Evolutionary conservation across 345 rosid genomes (phyloP).

Genomic region (Eucalyptus cloeziana): DNA sequence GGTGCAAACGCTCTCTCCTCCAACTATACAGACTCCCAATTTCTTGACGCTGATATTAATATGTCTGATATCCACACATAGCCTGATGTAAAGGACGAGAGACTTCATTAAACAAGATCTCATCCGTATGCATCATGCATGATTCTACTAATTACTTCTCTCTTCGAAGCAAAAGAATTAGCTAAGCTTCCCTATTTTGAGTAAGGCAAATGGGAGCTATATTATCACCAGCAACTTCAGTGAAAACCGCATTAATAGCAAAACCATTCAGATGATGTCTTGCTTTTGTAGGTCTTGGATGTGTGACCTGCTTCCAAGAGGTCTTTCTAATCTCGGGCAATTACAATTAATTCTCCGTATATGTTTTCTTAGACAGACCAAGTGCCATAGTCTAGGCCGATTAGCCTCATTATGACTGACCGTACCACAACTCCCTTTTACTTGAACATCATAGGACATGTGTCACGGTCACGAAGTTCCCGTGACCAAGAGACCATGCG

Average conservation of each 20-base stretch:
- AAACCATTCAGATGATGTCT: neutral
- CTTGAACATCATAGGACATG: neutral
- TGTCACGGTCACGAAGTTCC: accelerated
- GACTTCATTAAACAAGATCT: neutral
- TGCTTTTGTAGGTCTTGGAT: neutral
- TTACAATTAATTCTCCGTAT: neutral
- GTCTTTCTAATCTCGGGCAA: neutral
- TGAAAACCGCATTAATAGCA: neutral
- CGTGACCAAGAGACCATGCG: accelerated
- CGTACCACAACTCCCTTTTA: neutral
- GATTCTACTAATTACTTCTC: neutral
- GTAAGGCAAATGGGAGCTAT: neutral
- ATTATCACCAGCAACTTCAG: neutral
- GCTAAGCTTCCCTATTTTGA: neutral
- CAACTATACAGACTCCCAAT: too few relatives aligned
- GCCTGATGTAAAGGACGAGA: neutral
- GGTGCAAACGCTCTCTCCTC: neutral
- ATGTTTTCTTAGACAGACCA: neutral
- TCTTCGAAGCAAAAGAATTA: neutral
- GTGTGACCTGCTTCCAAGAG: neutral
- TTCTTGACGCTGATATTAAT: neutral
- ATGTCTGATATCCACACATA: neutral
- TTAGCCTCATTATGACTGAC: neutral
- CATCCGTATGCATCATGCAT: neutral
- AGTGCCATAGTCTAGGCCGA: neutral